Percentiles rank a stretch among this genome's conserved stretches.
Conservation (phyloP, 441 rosid genomes). For the Capsella rubella region DNA sequence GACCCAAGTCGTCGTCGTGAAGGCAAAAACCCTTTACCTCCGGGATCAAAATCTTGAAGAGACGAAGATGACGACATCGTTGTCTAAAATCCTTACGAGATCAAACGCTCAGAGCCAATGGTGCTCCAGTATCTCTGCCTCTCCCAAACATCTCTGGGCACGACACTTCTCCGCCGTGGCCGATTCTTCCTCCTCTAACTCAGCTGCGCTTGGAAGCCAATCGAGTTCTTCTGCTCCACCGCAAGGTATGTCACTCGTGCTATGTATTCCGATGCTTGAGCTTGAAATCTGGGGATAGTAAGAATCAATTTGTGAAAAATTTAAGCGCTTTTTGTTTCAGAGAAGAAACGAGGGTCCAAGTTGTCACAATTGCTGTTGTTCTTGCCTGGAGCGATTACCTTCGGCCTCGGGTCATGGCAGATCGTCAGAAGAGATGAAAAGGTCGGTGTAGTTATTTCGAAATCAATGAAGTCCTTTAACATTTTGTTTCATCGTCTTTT, state of each 20-base stretch:
- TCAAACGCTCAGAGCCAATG: slow-evolving; percentile 29
- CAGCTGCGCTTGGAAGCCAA: slow-evolving; percentile 43
- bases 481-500: slow-evolving; percentile 9
- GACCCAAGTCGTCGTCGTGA: slow-evolving; percentile 38
- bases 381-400: slow-evolving; percentile 86
- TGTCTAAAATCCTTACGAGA: slow-evolving; percentile 55
- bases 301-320: background rate
- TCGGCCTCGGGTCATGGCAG: slow-evolving; percentile 99
- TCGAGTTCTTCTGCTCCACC: slow-evolving; percentile 23
- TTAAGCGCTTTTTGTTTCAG: slow-evolving; percentile 34
- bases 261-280: slow-evolving; percentile 12
- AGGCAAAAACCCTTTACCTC: slow-evolving; percentile 39
- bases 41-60: slow-evolving; percentile 41
- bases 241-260: slow-evolving; percentile 30
- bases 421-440: slow-evolving; percentile 88
- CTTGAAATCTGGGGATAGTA: slow-evolving; percentile 17
- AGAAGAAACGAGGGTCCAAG: slow-evolving; percentile 49
- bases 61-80: slow-evolving; percentile 47
- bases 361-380: slow-evolving; percentile 78
- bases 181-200: slow-evolving; percentile 37
- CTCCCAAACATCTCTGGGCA: slow-evolving; percentile 38
- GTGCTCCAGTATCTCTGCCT: slow-evolving; percentile 37
- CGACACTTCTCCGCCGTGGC: slow-evolving; percentile 43
- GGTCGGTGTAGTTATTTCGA: slow-evolving; percentile 49
- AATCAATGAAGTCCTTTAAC: slow-evolving; percentile 10